Evolutionary conservation across 1,284 basidiomycete genomes (phyloP), one percentile per base, ranked within the genome.

Genomic region (Fomitopsis betulina): DNA sequence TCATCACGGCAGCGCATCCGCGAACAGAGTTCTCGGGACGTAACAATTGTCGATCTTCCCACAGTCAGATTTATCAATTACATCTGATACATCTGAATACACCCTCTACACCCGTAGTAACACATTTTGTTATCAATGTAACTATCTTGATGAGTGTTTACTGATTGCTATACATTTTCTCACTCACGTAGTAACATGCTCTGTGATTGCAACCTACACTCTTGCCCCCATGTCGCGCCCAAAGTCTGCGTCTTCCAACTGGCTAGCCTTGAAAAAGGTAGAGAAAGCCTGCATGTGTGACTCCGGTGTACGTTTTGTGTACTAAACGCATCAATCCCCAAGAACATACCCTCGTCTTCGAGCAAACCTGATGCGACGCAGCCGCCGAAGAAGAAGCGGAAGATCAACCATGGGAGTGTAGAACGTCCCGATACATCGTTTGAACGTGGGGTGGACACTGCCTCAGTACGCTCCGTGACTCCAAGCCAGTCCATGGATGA

Each of bases 221-320:
- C 21, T 0, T 3, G 17, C 21, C 7, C n/a, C 39, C 25, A 51
- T 51, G 49, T 51, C 49, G 10, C 49, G 32, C 19, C 49, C 32
- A 35, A 33, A 37, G 35, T 15, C 49, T 21, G 49, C 49, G 21
- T 84, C 82, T 4, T 75, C 76, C 15, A 84, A 83, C 62, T 83
- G 82, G 81, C 62, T 78, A 6, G 72, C 76, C 2, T 63, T 82
- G 40, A 72, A 76, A 62, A 82, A 83, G 72, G 80, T 80, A 50
- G 62, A 64, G 4, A 17, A 8, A 49, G 37, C 32, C n/a, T 57
- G 37, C 39, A 23, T 54, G 30, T 58, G 1, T 9, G 35, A 9
- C 17, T 5, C 33, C 9, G 35, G 9, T 10, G 1, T 33, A 9
- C 17, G 9, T 5, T 21, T 19, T 51, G 9, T 10, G 1, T 33